phyloP scores from a whole-genome alignment of 257 asterid species.

The Penstemon davidsonii region DNA sequence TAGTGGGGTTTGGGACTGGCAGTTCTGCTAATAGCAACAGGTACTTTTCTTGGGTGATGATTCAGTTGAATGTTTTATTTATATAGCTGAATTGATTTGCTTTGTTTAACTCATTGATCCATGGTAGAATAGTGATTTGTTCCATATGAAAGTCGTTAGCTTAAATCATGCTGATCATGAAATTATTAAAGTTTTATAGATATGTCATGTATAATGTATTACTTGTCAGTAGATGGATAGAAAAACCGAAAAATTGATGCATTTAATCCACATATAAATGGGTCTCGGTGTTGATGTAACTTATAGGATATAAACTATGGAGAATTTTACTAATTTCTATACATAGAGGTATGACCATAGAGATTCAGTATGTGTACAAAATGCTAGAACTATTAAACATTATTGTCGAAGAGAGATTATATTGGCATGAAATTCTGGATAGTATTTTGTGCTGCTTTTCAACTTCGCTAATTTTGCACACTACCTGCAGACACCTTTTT shows the following conservation, averaged over 20 bases:
- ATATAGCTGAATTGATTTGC: slow-evolving; percentile 1
- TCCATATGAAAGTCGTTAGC: not conserved
- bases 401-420: not conserved
- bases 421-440: not conserved
- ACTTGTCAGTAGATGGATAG: not conserved
- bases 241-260: not conserved
- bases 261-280: slow-evolving; percentile 5
- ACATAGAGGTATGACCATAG: not conserved
- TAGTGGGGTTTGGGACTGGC: slow-evolving; percentile 69
- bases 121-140: slow-evolving; percentile 21
- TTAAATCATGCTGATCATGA: slow-evolving; percentile 1
- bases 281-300: not conserved
- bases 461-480: too few species aligned
- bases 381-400: not conserved
- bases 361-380: slow-evolving; percentile 2
- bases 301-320: not conserved
- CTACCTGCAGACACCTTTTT: too few species aligned
- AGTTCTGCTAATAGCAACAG: slow-evolving; percentile 55
- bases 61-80: slow-evolving; percentile 1
- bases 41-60: slow-evolving; percentile 32
- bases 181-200: not conserved
- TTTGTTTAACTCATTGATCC: slow-evolving; percentile 15
- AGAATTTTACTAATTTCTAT: not conserved
- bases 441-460: not conserved
- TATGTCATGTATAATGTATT: not conserved